Percentiles rank a stretch among this genome's conserved stretches.
Evolutionary conservation across 2,329 filamentous ascomycete genomes (phyloP).

Genomic region (Phoma herbarum): DNA sequence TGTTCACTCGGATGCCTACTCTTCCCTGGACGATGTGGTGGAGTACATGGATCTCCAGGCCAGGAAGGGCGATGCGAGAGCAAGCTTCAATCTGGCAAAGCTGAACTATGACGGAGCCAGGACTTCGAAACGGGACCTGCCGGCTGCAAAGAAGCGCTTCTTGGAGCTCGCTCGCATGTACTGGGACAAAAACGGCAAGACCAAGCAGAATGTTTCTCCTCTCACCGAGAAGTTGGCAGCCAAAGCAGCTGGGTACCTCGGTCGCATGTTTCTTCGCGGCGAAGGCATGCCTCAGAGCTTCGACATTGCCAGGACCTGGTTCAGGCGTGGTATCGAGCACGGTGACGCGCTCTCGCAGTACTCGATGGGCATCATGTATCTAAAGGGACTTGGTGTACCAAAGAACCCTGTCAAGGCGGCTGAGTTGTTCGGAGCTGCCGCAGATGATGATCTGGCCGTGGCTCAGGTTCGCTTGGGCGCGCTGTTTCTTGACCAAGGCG

Average conservation of each 20-base stretch:
- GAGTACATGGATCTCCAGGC: constrained; percentile 93
- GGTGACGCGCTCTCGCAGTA: constrained; percentile 87
- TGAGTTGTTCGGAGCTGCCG: constrained; percentile 78
- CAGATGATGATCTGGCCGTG: constrained; percentile 81
- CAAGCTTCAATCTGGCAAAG: constrained; percentile 84
- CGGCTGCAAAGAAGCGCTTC: constrained; percentile 81
- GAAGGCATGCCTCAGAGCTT: constrained; percentile 85
- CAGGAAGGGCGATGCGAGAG: constrained; percentile 86
- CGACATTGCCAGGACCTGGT: constrained; percentile 80
- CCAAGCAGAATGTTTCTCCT: constrained; percentile 72
- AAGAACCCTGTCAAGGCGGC: constrained; percentile 76
- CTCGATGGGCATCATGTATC: constrained; percentile 81
- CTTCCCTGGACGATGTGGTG: constrained; percentile 89
- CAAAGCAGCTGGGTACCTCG: constrained; percentile 86
- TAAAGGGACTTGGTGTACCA: constrained; percentile 77
- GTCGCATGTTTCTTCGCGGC: constrained; percentile 87
- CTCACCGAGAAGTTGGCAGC: constrained; percentile 80
- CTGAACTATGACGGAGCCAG: constrained; percentile 89
- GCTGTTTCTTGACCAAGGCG: constrained; percentile 87
- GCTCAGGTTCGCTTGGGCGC: constrained; percentile 85
- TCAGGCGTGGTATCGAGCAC: constrained; percentile 77
- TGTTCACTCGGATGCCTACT: constrained; percentile 80
- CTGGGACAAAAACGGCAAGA: constrained; percentile 81
- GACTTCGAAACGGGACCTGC: constrained; percentile 75
- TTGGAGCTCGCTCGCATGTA: constrained; percentile 79